A percentile compares a stretch with the other conserved stretches of the same genome.
Evolutionary conservation across 345 rosid genomes (phyloP).

Genomic region (Clausena lansium): DNA sequence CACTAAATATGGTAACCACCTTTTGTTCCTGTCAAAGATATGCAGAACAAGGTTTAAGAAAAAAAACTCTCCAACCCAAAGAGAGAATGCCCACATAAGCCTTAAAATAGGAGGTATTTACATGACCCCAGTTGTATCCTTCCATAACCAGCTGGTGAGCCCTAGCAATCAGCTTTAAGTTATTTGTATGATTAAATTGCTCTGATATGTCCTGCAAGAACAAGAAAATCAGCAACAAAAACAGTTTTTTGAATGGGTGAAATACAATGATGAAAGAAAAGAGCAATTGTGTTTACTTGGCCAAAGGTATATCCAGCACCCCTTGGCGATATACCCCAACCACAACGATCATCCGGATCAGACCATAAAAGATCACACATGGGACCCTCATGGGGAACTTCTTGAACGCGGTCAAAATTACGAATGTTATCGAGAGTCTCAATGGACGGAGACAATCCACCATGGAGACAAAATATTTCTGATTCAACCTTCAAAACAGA

Average conservation of each 20-base stretch:
- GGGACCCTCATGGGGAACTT: conserved; percentile 98
- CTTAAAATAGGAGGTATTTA: conserved; percentile 29
- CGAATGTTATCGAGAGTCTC: conserved; percentile 92
- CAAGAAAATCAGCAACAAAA: conserved; percentile 5
- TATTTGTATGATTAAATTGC: conserved; percentile 90
- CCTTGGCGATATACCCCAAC: conserved; percentile 97
- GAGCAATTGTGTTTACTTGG: conserved; percentile 49
- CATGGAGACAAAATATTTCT: conserved; percentile 88
- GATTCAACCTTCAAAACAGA: conserved; percentile 75
- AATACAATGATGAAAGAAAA: background rate
- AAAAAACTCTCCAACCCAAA: conserved; percentile 3
- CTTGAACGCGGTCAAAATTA: conserved; percentile 90
- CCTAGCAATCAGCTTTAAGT: conserved; percentile 84
- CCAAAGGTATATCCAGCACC: conserved; percentile 98
- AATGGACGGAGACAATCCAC: conserved; percentile 90
- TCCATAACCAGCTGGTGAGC: conserved; percentile 99
- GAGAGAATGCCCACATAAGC: background rate
- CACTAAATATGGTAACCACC: conserved; percentile 95
- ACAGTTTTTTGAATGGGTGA: background rate
- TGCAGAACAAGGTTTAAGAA: background rate
- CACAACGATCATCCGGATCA: conserved; percentile 95
- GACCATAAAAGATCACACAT: conserved; percentile 99
- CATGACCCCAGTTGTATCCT: conserved; percentile 98
- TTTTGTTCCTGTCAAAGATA: conserved; percentile 73
- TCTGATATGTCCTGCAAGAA: conserved; percentile 83